Percentiles rank a stretch among this genome's conserved stretches.
Evolutionary conservation across 225 moss, liverwort and hornwort species (phyloP).

Genomic region (Bryoerythrophyllum caledonicum): DNA sequence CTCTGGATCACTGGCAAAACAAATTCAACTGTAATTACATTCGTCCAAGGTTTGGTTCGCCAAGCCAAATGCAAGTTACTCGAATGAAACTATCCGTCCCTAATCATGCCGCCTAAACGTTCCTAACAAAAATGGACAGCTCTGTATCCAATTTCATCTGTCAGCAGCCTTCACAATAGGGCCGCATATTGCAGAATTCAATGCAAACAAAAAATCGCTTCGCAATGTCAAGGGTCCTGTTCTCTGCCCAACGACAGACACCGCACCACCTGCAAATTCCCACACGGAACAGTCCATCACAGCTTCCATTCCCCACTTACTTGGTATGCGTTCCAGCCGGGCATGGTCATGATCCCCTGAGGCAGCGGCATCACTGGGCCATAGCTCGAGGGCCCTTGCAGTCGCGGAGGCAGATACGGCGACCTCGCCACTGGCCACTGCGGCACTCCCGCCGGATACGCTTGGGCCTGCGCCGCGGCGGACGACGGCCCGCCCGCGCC

Average conservation of each 20-base stretch:
- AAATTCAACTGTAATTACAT: background rate
- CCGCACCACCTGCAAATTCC: background rate
- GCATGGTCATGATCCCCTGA: constrained; percentile 91
- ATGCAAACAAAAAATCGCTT: background rate
- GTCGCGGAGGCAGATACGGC: constrained; percentile 79
- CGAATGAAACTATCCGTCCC: no score
- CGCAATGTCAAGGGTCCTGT: background rate
- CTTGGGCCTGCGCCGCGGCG: constrained; percentile 71
- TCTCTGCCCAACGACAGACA: background rate
- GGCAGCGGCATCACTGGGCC: constrained; percentile 79
- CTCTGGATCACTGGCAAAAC: background rate
- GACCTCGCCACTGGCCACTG: constrained; percentile 85
- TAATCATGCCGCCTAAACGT: background rate
- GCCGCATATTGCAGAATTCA: no score
- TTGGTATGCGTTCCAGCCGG: constrained; percentile 98
- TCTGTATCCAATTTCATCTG: background rate
- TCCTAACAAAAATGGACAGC: background rate
- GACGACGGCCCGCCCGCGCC: constrained; percentile 73
- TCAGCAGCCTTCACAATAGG: background rate
- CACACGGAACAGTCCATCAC: background rate
- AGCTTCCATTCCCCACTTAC: constrained; percentile 46
- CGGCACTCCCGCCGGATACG: constrained; percentile 74
- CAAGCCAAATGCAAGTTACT: background rate
- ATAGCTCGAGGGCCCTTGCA: constrained; percentile 87
- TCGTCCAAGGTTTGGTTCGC: no score